Conservation (phyloP, 768 basidiomycete species). For the Gelatoporia subvermispora region DNA sequence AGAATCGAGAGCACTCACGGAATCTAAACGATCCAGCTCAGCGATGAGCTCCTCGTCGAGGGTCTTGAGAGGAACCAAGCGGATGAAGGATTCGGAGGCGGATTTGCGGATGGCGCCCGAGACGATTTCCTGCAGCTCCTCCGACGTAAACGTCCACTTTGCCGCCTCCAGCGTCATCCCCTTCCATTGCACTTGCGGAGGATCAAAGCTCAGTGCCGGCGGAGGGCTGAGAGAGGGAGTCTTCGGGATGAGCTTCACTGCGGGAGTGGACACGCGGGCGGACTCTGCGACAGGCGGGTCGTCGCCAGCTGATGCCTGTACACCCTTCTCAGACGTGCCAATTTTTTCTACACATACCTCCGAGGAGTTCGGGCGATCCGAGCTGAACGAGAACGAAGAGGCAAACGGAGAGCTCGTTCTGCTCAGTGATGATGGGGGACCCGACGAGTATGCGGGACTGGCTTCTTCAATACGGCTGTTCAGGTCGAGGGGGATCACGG, state of each 20-base stretch:
- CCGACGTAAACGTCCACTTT: constrained; percentile 50
- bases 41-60: constrained; percentile 54
- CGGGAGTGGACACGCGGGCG: constrained; percentile 12
- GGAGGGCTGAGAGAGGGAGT: constrained; percentile 40
- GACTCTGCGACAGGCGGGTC: constrained; percentile 7
- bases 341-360: not conserved
- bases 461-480: constrained; percentile 13
- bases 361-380: not conserved
- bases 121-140: constrained; percentile 62
- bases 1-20: constrained; percentile 8
- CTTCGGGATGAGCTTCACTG: constrained; percentile 14
- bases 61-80: constrained; percentile 58
- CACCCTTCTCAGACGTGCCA: constrained; percentile 9
- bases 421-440: constrained; percentile 1
- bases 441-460: constrained; percentile 3
- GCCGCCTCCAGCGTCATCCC: constrained; percentile 68
- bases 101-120: constrained; percentile 67
- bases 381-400: not conserved
- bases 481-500: constrained; percentile 15
- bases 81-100: constrained; percentile 65
- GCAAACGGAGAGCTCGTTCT: constrained; percentile 6
- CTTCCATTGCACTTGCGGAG: constrained; percentile 56
- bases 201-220: constrained; percentile 52
- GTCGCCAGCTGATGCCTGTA: constrained; percentile 8
- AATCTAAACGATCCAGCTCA: constrained; percentile 54